Base-by-base conservation (phyloP, 1,139 yeast species). In the Blastobotrys persicus region DNA sequence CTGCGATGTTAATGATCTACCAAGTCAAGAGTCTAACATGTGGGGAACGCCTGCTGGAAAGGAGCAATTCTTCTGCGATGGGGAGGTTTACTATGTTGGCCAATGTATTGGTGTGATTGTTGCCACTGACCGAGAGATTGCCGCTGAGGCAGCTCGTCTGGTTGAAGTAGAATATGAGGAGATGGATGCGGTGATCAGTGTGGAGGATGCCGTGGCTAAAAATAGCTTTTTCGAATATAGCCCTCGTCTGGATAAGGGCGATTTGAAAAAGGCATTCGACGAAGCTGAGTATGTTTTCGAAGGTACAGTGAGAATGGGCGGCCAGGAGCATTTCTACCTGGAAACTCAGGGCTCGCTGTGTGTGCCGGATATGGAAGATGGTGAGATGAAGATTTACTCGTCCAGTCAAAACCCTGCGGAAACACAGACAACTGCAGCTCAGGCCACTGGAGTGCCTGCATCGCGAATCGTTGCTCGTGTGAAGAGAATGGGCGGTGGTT, bases 401-500 rank as follows among this genome's bases (percentile, higher is more conserved):
- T 68, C 74, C 11, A 63, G 74, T 2, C 77, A 73, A 54, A 73
- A 72, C 50, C 76, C 77, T 2, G 62, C 68, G 4, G 77, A 72
- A 51, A 65, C 75, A 1, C 77, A 73, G 51, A 62, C 63, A 34
- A 65, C 64, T 44, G 74, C 70, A 5, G 74, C 76, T 1, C 67
- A 70, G 33, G 70, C 68, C 4, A 62, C 73, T 4, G 75, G 73
- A 4, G 70, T 73, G 13, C 74, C 76, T 2, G 62, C 72, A 3
- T 62, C 68, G 26, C 64, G 71, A 32, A 62, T 73, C 44, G 75
- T 73, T 9, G 65, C 64, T 16, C 58, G 71, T 9, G 73, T 67
- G 20, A 73, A 74, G 55, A 67, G 86, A 48, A 63, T 81, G 13
- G 86, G 85, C 19, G 86, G 86, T 33, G 86, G 86, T 0, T 73